Evolutionary conservation across 805 yeast species (phyloP).

Genomic region (Metschnikowia arizonensis): DNA sequence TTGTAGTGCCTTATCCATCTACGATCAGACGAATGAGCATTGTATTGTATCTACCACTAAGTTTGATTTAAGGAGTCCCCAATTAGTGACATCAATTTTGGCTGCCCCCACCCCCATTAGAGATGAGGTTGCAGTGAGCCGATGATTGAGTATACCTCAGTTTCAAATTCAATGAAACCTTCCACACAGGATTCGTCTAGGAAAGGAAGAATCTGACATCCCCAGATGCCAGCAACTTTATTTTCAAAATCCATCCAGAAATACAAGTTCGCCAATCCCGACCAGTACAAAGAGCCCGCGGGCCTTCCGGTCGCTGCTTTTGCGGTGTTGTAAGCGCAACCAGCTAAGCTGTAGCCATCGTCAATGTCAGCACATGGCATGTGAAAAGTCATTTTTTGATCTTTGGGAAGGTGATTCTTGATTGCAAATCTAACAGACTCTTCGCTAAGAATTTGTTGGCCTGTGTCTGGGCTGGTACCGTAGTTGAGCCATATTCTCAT

Average conservation of each 20-base stretch:
- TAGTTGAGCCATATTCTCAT: constrained; percentile 37
- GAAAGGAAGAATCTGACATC: constrained; percentile 34
- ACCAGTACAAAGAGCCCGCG: constrained; percentile 34
- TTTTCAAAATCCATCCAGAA: constrained; percentile 40
- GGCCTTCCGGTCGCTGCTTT: constrained; percentile 34
- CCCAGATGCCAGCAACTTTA: constrained; percentile 38
- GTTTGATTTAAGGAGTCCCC: too few relatives aligned
- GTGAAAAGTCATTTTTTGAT: constrained; percentile 15
- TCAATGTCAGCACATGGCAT: constrained; percentile 17
- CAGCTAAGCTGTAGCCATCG: constrained; percentile 33
- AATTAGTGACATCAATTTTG: too few relatives aligned
- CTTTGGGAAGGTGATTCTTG: constrained; percentile 29
- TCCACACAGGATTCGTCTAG: constrained; percentile 20
- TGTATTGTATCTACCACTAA: too few relatives aligned
- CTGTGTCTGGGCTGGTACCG: constrained; percentile 40
- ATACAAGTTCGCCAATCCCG: constrained; percentile 37
- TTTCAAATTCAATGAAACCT: constrained; percentile 15
- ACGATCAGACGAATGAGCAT: too few relatives aligned
- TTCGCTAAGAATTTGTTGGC: constrained; percentile 23
- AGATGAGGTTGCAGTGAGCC: constrained; percentile 7
- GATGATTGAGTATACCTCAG: constrained; percentile 9
- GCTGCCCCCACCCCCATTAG: not conserved
- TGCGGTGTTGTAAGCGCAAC: constrained; percentile 27
- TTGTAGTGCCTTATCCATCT: too few relatives aligned
- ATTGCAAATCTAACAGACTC: constrained; percentile 32